Evolutionary conservation across 129 eudicot genomes (phyloP).

Genomic region (Helichrysum umbraculigerum): DNA sequence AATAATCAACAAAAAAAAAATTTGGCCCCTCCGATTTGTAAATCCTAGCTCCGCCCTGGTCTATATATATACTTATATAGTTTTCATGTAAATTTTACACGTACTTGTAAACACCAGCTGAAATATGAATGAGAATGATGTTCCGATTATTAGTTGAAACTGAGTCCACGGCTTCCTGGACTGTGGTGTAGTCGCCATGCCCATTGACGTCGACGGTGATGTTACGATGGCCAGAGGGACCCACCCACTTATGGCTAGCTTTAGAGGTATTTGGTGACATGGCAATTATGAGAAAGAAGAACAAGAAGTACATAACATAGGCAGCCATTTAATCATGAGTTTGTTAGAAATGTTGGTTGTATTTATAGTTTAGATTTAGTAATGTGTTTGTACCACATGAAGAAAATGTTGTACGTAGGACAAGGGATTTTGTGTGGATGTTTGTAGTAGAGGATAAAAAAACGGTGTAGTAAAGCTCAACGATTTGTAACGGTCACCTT

Average conservation of each 20-base stretch:
- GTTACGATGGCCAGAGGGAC: slow-evolving; percentile 75
- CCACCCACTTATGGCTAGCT: slow-evolving; percentile 69
- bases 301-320: slow-evolving; percentile 22
- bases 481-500: slow-evolving; percentile 40
- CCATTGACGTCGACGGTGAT: slow-evolving; percentile 69
- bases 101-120: slow-evolving; percentile 77
- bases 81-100: background rate
- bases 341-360: background rate
- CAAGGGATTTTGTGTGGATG: slow-evolving; percentile 10
- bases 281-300: slow-evolving; percentile 23
- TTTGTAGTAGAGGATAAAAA: slow-evolving; percentile 12
- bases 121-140: slow-evolving; percentile 64
- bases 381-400: slow-evolving; percentile 18
- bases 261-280: slow-evolving; percentile 27
- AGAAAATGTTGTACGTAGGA: slow-evolving; percentile 22
- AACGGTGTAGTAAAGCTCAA: slow-evolving; percentile 20
- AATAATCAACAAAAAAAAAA: no score
- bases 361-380: slow-evolving; percentile 21
- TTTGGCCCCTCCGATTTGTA: no score
- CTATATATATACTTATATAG: no score
- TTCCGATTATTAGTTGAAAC: slow-evolving; percentile 57
- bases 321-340: slow-evolving; percentile 36
- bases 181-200: slow-evolving; percentile 59
- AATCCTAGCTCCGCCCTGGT: no score
- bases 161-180: slow-evolving; percentile 83